Percentiles rank a stretch among this genome's conserved stretches.
Evolutionary conservation across 805 yeast genomes (phyloP).

Genomic region (Tetrapisispora phaffii): DNA sequence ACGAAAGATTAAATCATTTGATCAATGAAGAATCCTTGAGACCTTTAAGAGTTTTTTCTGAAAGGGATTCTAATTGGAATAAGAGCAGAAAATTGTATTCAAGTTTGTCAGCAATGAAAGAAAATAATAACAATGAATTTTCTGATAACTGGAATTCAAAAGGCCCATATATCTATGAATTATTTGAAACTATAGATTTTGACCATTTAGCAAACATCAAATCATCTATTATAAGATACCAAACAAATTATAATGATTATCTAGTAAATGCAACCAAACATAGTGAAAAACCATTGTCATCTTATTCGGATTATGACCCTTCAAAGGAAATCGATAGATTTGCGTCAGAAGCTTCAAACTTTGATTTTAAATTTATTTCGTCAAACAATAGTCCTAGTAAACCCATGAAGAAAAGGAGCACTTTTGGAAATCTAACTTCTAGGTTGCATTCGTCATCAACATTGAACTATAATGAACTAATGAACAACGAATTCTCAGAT

Average conservation of each 20-base stretch:
- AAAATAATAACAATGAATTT: slow-evolving; percentile 34
- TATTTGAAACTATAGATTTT: slow-evolving; percentile 63
- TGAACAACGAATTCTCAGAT: slow-evolving; percentile 26
- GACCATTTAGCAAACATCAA: slow-evolving; percentile 53
- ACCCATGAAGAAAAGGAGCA: slow-evolving; percentile 15
- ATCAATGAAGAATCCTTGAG: slow-evolving; percentile 47
- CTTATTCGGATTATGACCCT: slow-evolving; percentile 55
- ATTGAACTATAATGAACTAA: slow-evolving; percentile 25
- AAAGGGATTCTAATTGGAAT: slow-evolving; percentile 45
- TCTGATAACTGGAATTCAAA: slow-evolving; percentile 63
- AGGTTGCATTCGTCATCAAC: slow-evolving; percentile 24
- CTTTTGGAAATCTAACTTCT: slow-evolving; percentile 20
- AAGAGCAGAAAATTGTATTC: slow-evolving; percentile 41
- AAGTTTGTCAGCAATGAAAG: slow-evolving; percentile 36
- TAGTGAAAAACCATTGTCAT: slow-evolving; percentile 58
- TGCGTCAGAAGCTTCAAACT: slow-evolving; percentile 33
- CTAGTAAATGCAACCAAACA: slow-evolving; percentile 35
- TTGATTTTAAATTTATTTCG: slow-evolving; percentile 13
- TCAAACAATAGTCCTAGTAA: slow-evolving; percentile 7
- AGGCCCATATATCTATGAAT: slow-evolving; percentile 68
- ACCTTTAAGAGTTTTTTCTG: slow-evolving; percentile 44
- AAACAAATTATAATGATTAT: slow-evolving; percentile 49
- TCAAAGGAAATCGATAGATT: slow-evolving; percentile 49
- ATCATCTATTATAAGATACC: slow-evolving; percentile 54
- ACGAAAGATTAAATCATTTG: slow-evolving; percentile 37